Evolutionary conservation across 2,329 filamentous ascomycete species (phyloP).

Genomic region (Calcarisporium arbuscula): DNA sequence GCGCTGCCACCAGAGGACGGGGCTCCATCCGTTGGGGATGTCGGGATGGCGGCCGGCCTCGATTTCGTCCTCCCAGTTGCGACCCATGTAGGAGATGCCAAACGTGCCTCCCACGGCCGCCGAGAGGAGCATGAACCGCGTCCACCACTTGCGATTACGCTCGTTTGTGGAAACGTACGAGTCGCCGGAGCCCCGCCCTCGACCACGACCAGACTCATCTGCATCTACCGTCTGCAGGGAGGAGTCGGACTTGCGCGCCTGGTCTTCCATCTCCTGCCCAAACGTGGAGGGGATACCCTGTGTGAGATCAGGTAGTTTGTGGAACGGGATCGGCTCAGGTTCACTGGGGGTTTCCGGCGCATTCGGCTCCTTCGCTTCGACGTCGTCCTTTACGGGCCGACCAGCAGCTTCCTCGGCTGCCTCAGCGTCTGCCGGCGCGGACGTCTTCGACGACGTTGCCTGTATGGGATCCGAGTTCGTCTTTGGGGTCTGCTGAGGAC

Average conservation of each 20-base stretch:
- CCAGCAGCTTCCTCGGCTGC: constrained; percentile 6
- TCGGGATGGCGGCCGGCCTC: constrained; percentile 65
- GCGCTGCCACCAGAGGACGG: constrained; percentile 73
- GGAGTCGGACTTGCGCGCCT: constrained; percentile 26
- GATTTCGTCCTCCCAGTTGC: constrained; percentile 80
- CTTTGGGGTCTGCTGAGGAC: constrained; percentile 1
- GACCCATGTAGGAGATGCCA: constrained; percentile 69
- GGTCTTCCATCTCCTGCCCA: constrained; percentile 60
- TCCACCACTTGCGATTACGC: constrained; percentile 67
- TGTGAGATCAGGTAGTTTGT: constrained; percentile 83
- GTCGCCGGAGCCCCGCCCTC: constrained; percentile 45
- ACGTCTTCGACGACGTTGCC: background rate
- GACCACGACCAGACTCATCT: constrained; percentile 23
- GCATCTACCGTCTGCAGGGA: constrained; percentile 31
- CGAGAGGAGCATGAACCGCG: constrained; percentile 65
- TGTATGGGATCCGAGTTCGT: background rate
- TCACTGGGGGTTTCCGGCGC: constrained; percentile 24
- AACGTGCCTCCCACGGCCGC: constrained; percentile 50
- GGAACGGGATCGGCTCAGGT: constrained; percentile 42
- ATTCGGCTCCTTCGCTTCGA: constrained; percentile 16
- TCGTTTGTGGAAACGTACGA: constrained; percentile 91
- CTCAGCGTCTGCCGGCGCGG: no score
- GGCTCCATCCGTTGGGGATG: constrained; percentile 72
- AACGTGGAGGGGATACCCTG: constrained; percentile 91
- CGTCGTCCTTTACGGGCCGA: constrained; percentile 11